A percentile compares a stretch with the other conserved stretches of the same genome.
Evolutionary conservation across 495 filamentous ascomycete species (phyloP).

Genomic region (Neurospora cerealis): DNA sequence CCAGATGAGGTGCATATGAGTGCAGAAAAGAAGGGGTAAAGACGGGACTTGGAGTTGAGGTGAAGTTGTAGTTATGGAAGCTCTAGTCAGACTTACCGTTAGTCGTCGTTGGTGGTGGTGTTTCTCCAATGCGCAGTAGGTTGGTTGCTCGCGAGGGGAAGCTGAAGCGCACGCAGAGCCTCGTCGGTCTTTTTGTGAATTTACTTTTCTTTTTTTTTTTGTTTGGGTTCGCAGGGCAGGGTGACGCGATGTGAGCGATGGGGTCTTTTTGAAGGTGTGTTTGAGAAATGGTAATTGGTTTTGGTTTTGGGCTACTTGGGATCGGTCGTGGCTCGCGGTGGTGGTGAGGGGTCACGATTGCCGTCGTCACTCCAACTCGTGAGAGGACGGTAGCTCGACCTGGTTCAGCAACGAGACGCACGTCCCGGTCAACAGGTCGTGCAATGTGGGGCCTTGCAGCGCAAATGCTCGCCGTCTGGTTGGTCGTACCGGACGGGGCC

Average conservation of each 20-base stretch:
- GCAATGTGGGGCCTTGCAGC: constrained; percentile 4
- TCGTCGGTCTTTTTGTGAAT: background rate
- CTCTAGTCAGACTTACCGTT: background rate
- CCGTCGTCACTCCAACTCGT: constrained; percentile 8
- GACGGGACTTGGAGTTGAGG: background rate
- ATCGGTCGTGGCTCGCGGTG: background rate
- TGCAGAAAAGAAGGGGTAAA: background rate
- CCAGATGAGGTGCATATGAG: background rate
- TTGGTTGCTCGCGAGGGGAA: background rate
- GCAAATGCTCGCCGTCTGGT: constrained; percentile 15
- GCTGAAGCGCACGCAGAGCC: background rate
- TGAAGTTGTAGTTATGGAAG: background rate
- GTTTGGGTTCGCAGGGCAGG: background rate
- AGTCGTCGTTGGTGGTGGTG: background rate
- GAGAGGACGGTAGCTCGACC: too few relatives aligned
- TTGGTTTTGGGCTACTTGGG: background rate
- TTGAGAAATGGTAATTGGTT: background rate
- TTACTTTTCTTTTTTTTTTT: background rate
- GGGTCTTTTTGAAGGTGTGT: background rate
- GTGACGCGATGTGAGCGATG: constrained; percentile 4
- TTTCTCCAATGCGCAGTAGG: background rate
- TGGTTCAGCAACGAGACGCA: background rate
- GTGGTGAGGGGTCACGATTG: constrained; percentile 12
- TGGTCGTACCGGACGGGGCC: constrained; percentile 11
- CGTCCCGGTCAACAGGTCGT: constrained; percentile 1